Evolutionary conservation across 1,284 basidiomycete genomes (phyloP), one percentile per base, ranked within the genome.

Genomic region (Rugosomyces carneus): DNA sequence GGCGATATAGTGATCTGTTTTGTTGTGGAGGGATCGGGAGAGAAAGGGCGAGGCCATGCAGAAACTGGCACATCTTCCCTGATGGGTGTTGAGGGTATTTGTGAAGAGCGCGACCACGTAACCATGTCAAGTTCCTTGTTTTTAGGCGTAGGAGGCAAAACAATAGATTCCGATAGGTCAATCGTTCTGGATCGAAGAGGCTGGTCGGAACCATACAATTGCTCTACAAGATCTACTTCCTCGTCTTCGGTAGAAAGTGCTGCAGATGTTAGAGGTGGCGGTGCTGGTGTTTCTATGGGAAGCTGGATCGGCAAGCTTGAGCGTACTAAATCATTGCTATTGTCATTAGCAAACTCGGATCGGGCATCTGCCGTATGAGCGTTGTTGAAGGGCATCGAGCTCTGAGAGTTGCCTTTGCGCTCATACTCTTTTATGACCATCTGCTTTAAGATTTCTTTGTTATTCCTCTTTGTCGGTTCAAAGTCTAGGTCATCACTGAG

Each of bases 191-290:
- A 79, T 34, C 80, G 77, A 23, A 93, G 71, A 1, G 83, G 83
- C 45, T 85, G 75, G 47, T 88, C 80, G 32, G 76, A 68, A 15
- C 93, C 92, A 55, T 92, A 96, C 1, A 96, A 66, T 61, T 97
- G 93, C 60, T 97, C 93, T 2, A 97, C 90, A 3, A 97, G 74
- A 63, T 97, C 93, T 56, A 97, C 81, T 66, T 97, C 93, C 64
- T 93, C 90, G 20, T 88, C 80, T 7, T 81, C 79, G 16, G 57
- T 53, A 29, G 60, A 55, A 38, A 58, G 56, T 4, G 62, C 52
- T 19, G 56, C 44, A 19, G 59, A 55, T 10, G 58, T 57, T 32
- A 65, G 59, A 4, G 59, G 53, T 15, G 57, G 51, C 2, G 59
- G 49, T n/a, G 60, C 53, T 31, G 40, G 26, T 26, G 63, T 45